phyloP scores from a whole-genome alignment of 192 early-diverging fungal genomes.

The Geosiphon pyriformis region DNA sequence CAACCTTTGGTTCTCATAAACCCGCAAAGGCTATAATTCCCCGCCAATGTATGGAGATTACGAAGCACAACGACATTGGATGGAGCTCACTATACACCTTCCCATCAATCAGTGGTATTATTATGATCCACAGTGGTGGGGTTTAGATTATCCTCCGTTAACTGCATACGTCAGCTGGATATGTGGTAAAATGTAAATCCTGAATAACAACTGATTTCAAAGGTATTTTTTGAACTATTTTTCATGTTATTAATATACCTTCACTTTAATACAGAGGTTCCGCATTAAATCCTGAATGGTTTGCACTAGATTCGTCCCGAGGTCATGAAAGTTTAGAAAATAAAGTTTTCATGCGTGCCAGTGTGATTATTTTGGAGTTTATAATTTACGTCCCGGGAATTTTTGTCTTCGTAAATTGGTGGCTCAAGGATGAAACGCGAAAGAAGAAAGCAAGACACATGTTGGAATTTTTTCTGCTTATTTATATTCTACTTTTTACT shows the following conservation, averaged over 20 bases:
- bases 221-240: background rate
- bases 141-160: slow-evolving; percentile 94
- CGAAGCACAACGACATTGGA: slow-evolving; percentile 98
- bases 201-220: background rate
- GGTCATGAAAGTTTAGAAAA: slow-evolving; percentile 69
- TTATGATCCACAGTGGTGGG: slow-evolving; percentile 88
- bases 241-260: background rate
- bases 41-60: slow-evolving; percentile 93
- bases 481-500: background rate
- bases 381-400: slow-evolving; percentile 75
- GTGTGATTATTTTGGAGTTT: slow-evolving; percentile 69
- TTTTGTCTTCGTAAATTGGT: slow-evolving; percentile 53
- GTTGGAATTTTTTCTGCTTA: background rate
- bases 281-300: slow-evolving; percentile 74
- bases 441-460: slow-evolving; percentile 9
- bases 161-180: slow-evolving; percentile 92
- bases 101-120: slow-evolving; percentile 81
- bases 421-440: slow-evolving; percentile 34
- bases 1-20: background rate
- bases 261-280: slow-evolving; percentile 51
- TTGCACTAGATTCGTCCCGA: slow-evolving; percentile 78
- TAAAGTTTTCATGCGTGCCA: slow-evolving; percentile 88
- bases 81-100: slow-evolving; percentile 86
- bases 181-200: slow-evolving; percentile 67
- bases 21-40: slow-evolving; percentile 42